A percentile compares a stretch with the other conserved stretches of the same genome.
Evolutionary conservation across 495 filamentous ascomycete genomes (phyloP).

Genomic region (Xanthoparmelia taractica): DNA sequence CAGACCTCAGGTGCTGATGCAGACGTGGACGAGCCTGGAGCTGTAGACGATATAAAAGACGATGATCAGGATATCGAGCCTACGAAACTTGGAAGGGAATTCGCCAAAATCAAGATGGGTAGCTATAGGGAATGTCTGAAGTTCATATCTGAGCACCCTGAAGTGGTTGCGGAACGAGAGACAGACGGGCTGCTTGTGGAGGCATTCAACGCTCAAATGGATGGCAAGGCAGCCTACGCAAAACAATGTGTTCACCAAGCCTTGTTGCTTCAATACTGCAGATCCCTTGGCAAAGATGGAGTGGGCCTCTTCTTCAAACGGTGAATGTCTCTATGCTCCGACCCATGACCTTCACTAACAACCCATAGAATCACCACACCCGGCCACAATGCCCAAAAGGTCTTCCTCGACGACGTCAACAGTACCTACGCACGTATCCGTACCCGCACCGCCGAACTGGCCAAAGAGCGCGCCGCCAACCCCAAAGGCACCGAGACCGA

Average conservation of each 20-base stretch:
- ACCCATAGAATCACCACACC: slow-evolving; percentile 68
- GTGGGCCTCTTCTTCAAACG: slow-evolving; percentile 90
- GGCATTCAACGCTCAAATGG: slow-evolving; percentile 79
- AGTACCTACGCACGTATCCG: slow-evolving; percentile 77
- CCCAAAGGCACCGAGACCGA: slow-evolving; percentile 50
- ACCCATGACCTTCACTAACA: slow-evolving; percentile 15
- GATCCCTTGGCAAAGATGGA: slow-evolving; percentile 78
- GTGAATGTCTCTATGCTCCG: slow-evolving; percentile 29
- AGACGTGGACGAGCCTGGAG: slow-evolving; percentile 44
- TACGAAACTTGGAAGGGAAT: slow-evolving; percentile 65
- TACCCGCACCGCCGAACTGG: slow-evolving; percentile 68
- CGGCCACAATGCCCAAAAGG: slow-evolving; percentile 81
- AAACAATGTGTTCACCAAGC: slow-evolving; percentile 91
- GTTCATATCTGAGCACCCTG: slow-evolving; percentile 67
- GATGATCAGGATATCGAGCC: slow-evolving; percentile 69
- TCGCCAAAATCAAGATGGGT: slow-evolving; percentile 66
- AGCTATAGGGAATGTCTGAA: slow-evolving; percentile 65
- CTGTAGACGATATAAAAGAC: slow-evolving; percentile 44
- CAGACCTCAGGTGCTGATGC: slow-evolving; percentile 53
- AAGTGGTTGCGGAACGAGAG: slow-evolving; percentile 76
- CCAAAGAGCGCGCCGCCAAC: slow-evolving; percentile 56
- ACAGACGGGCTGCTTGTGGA: slow-evolving; percentile 85
- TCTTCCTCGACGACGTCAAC: slow-evolving; percentile 89
- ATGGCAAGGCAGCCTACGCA: slow-evolving; percentile 65
- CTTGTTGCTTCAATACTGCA: slow-evolving; percentile 88